Conservation (phyloP, 148 eudicot genomes). For the Oxyria digyna region DNA sequence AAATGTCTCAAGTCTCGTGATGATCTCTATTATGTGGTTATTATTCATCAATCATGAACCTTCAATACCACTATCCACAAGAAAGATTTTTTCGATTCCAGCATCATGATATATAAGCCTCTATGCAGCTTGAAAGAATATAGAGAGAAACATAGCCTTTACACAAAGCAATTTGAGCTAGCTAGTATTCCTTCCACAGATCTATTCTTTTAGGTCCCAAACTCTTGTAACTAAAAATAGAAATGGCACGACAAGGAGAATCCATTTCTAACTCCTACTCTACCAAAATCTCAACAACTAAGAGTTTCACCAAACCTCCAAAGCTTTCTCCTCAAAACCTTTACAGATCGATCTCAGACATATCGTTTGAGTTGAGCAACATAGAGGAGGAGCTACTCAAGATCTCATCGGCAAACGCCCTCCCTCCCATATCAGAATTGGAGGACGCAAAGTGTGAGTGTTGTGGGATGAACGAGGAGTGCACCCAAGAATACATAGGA, state of each 20-base stretch:
- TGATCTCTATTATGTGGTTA: not conserved
- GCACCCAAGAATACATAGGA: no score
- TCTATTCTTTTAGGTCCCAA: not conserved
- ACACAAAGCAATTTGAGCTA: no score
- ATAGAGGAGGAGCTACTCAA: conserved; percentile 14
- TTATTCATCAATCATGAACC: no score
- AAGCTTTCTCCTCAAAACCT: conserved; percentile 34
- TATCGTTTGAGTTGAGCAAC: conserved; percentile 34
- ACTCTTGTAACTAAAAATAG: not conserved
- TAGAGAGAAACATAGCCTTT: not conserved
- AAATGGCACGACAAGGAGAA: conserved; percentile 74
- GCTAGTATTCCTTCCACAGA: no score
- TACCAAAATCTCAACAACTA: conserved; percentile 4
- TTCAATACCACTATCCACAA: not conserved
- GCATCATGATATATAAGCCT: not conserved
- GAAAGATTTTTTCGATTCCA: not conserved
- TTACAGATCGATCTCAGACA: conserved; percentile 54
- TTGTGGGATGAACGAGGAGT: no score
- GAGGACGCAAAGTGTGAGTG: conserved; percentile 33
- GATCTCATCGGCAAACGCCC: conserved; percentile 1
- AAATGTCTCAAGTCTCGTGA: not conserved
- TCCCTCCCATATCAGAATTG: conserved; percentile 29
- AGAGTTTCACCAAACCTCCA: conserved; percentile 18
- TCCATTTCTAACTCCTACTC: conserved; percentile 15
- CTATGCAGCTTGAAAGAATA: not conserved